Evolutionary conservation across 2,329 filamentous ascomycete species (phyloP).

Genomic region (Trematosphaeria pertusa): DNA sequence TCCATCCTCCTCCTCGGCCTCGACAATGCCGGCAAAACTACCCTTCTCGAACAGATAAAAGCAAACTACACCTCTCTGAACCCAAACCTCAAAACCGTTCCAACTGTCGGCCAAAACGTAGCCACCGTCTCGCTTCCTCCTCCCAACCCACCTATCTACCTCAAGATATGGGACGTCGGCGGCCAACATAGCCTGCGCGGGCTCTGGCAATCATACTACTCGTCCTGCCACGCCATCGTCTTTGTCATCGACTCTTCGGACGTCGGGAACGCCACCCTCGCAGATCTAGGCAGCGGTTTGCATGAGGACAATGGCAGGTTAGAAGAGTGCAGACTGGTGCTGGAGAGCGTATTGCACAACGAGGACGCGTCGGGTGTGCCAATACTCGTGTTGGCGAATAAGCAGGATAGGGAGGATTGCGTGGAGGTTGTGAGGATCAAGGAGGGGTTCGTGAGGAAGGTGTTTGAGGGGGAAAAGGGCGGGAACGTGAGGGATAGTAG

Average conservation of each 20-base stretch:
- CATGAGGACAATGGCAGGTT: conserved; percentile 63
- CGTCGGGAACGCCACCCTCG: conserved; percentile 82
- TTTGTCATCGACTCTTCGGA: conserved; percentile 97
- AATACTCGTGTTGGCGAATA: conserved; percentile 91
- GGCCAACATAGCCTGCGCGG: conserved; percentile 88
- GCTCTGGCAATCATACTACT: conserved; percentile 96
- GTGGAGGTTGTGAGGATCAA: conserved; percentile 98
- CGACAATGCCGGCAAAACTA: conserved; percentile 98
- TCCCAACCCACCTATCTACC: conserved; percentile 80
- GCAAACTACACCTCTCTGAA: conserved; percentile 77
- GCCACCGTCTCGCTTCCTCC: conserved; percentile 77
- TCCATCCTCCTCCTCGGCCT: conserved; percentile 95
- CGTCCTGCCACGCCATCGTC: conserved; percentile 92
- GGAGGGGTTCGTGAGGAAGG: conserved; percentile 91
- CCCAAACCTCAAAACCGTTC: conserved; percentile 81
- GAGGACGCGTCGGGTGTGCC: conserved; percentile 91
- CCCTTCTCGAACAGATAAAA: conserved; percentile 96
- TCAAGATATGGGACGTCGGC: conserved; percentile 98
- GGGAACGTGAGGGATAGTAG: conserved; percentile 85
- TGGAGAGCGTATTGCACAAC: conserved; percentile 88
- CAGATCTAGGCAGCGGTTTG: conserved; percentile 51
- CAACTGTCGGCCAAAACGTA: conserved; percentile 97
- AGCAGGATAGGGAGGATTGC: conserved; percentile 96
- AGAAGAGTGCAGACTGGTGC: conserved; percentile 86
- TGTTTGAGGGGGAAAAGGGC: conserved; percentile 93